Evolutionary conservation across 2,329 filamentous ascomycete genomes (phyloP).

Genomic region (Fusarium sp.): DNA sequence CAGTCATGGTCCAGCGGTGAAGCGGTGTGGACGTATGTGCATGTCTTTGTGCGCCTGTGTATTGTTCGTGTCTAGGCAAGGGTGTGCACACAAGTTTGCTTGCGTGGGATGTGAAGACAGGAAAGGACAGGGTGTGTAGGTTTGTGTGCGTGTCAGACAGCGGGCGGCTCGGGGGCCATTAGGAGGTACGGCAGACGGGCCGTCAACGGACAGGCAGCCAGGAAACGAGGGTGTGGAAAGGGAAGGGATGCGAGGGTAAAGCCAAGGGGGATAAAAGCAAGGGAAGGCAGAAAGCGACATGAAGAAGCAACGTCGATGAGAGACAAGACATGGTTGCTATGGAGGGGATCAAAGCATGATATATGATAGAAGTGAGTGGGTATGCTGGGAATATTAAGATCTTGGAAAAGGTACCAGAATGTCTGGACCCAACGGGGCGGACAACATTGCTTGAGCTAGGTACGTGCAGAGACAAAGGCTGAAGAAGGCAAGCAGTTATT

Average conservation of each 20-base stretch:
- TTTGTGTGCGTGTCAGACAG: slow-evolving; percentile 44
- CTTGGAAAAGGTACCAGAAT: slow-evolving; percentile 37
- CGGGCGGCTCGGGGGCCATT: slow-evolving; percentile 44
- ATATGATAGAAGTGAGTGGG: slow-evolving; percentile 35
- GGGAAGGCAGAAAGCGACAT: slow-evolving; percentile 37
- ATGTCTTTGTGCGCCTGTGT: slow-evolving; percentile 41
- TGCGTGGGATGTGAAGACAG: slow-evolving; percentile 28
- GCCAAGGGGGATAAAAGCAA: slow-evolving; percentile 39
- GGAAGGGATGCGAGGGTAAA: slow-evolving; percentile 34
- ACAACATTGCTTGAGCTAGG: slow-evolving; percentile 19
- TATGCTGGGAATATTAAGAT: slow-evolving; percentile 28
- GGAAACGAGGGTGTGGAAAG: slow-evolving; percentile 44
- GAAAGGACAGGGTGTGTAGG: slow-evolving; percentile 27
- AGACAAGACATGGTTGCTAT: slow-evolving; percentile 39
- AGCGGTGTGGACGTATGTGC: slow-evolving; percentile 48
- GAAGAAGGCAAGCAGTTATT: slow-evolving; percentile 23
- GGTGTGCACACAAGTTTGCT: slow-evolving; percentile 41
- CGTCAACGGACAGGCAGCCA: slow-evolving; percentile 41
- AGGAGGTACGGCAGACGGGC: slow-evolving; percentile 48
- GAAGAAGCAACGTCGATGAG: slow-evolving; percentile 51
- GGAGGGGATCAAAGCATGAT: slow-evolving; percentile 37
- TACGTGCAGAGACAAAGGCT: slow-evolving; percentile 33
- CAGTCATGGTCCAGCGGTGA: slow-evolving; percentile 41
- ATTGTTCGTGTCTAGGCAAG: slow-evolving; percentile 41
- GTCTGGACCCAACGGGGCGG: slow-evolving; percentile 36